phyloP scores from a whole-genome alignment of 1,284 basidiomycete species.

The Meira nashicola region DNA sequence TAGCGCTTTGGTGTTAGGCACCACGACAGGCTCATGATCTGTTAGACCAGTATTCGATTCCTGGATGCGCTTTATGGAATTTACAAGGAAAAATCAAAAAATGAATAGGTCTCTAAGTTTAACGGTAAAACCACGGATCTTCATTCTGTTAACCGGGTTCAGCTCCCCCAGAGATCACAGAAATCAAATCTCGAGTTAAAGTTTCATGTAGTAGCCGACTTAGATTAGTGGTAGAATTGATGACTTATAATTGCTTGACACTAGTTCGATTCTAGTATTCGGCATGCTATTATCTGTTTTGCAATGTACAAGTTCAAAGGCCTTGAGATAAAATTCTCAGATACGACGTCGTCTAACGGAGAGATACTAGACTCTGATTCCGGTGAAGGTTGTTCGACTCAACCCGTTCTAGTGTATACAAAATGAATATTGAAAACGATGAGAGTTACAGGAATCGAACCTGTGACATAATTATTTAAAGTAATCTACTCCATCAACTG shows the following conservation, averaged over 20 bases:
- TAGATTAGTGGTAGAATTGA: constrained; percentile 21
- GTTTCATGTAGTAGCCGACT: constrained; percentile 16
- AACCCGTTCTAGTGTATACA: constrained; percentile 25
- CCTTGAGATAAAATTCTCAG: not conserved
- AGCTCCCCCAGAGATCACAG: constrained; percentile 16
- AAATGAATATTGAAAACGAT: constrained; percentile 13
- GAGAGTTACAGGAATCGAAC: constrained; percentile 18
- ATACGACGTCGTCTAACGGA: constrained; percentile 39
- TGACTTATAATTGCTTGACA: constrained; percentile 16
- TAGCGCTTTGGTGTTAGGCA: constrained; percentile 15
- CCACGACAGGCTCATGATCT: constrained; percentile 25
- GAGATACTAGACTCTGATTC: constrained; percentile 30
- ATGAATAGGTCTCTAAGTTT: constrained; percentile 21
- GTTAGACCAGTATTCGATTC: constrained; percentile 27
- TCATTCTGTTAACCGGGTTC: constrained; percentile 21
- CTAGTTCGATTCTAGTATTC: constrained; percentile 17
- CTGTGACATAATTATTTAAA: constrained; percentile 17
- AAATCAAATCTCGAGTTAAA: not conserved
- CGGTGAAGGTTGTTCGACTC: constrained; percentile 33
- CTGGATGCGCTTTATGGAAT: constrained; percentile 18
- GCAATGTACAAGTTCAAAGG: not conserved
- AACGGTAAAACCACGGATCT: constrained; percentile 21
- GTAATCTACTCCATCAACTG: constrained; percentile 15
- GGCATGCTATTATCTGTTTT: constrained; percentile 8
- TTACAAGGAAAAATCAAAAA: not conserved